These are phyloP conservation scores for Penicillium sp. DNA, from an alignment of 2,329 filamentous ascomycete species.

Conservation along the genomic window DNA sequence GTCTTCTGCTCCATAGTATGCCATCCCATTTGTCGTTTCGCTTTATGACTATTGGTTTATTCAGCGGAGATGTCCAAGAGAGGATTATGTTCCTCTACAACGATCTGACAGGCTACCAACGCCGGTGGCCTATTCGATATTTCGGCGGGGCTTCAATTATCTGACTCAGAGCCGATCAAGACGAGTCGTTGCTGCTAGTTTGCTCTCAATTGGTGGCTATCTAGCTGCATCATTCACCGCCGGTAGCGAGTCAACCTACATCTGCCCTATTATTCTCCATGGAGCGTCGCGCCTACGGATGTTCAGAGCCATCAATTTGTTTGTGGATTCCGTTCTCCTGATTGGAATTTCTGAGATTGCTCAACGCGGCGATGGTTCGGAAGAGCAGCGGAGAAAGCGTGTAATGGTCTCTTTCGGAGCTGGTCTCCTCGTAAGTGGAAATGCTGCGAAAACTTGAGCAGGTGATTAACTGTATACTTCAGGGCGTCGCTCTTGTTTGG, in stretches of 20 bases:
- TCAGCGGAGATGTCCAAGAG: constrained; percentile 23
- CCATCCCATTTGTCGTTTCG: constrained; percentile 43
- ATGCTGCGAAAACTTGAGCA: neutral
- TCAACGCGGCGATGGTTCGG: constrained; percentile 18
- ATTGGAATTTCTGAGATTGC: constrained; percentile 33
- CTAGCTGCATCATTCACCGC: constrained; percentile 35
- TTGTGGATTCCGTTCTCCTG: constrained; percentile 45
- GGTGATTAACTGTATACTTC: constrained; percentile 9
- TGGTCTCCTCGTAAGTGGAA: constrained; percentile 30
- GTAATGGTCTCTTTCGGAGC: constrained; percentile 29
- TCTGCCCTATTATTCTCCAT: constrained; percentile 45
- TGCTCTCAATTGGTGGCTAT: constrained; percentile 42
- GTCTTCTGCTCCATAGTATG: constrained; percentile 25
- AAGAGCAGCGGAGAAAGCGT: constrained; percentile 26
- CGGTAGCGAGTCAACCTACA: constrained; percentile 47
- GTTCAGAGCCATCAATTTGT: constrained; percentile 38
- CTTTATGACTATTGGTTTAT: constrained; percentile 43
- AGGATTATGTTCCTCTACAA: constrained; percentile 23
- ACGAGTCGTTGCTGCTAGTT: constrained; percentile 38
- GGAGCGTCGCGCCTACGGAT: constrained; percentile 35
- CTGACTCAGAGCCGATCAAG: constrained; percentile 36
- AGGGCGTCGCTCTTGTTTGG: constrained; percentile 41
- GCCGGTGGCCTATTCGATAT: constrained; percentile 24
- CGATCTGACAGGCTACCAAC: constrained; percentile 16
- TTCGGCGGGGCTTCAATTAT: constrained; percentile 30